phyloP scores from a whole-genome alignment of 2,329 filamentous ascomycete species.

The Hypoxylon sp. region DNA sequence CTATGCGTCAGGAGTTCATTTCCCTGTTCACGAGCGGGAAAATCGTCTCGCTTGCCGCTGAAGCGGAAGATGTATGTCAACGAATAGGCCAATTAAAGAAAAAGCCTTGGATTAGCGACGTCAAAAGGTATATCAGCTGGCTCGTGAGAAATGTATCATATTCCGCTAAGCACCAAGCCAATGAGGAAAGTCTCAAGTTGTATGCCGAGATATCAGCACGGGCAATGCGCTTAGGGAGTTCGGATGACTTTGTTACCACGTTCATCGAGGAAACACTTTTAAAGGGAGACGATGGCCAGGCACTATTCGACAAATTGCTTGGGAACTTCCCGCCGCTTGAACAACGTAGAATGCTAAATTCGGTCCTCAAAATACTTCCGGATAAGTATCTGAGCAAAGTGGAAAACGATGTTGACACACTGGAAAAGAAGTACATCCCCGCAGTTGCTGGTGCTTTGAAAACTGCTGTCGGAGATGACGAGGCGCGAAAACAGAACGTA shows the following conservation, averaged over 20 bases:
- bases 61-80: constrained; percentile 62
- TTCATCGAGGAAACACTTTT: constrained; percentile 40
- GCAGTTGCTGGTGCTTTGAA: constrained; percentile 67
- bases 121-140: constrained; percentile 74
- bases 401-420: constrained; percentile 44
- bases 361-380: constrained; percentile 56
- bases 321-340: constrained; percentile 51
- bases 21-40: constrained; percentile 59
- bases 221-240: constrained; percentile 75
- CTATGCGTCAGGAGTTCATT: constrained; percentile 55
- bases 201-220: constrained; percentile 63
- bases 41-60: constrained; percentile 60
- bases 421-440: constrained; percentile 55
- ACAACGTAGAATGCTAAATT: constrained; percentile 54
- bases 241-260: constrained; percentile 54
- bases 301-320: constrained; percentile 47
- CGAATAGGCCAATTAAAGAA: constrained; percentile 44
- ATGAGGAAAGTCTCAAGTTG: constrained; percentile 51
- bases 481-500: constrained; percentile 61
- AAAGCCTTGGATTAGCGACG: constrained; percentile 69
- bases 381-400: constrained; percentile 53
- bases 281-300: constrained; percentile 32
- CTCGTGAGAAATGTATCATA: constrained; percentile 69
- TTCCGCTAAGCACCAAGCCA: constrained; percentile 50
- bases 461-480: constrained; percentile 56